Base-by-base conservation (phyloP, 2,329 filamentous ascomycete genomes). In the Claviceps fusiformis region DNA sequence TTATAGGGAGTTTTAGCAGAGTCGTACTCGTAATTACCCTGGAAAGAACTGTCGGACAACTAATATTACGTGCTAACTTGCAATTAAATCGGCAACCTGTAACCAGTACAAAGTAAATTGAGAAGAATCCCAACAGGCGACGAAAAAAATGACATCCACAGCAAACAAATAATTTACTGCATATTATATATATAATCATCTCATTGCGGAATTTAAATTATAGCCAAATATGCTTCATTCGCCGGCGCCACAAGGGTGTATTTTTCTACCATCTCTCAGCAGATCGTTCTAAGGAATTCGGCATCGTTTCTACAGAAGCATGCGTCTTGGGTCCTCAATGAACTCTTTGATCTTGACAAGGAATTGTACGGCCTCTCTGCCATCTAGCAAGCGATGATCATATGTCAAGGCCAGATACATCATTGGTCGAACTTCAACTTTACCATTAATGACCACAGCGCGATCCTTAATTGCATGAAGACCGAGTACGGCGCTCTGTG, bases 381-480 rank as follows among this genome's bases (percentile, higher is more conserved):
- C 93, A 70, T 97, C 93, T 29, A 98, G 78, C 52, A 98, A 82
- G 68, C 93, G 87, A 75, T 98, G 93, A 70, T 98, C 93, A 68
- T 98, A 98, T 15, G 93, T 98, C 57, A 98, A 79, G 46, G 93
- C 93, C 60, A 98, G 81, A 72, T 95, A 97, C 93, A 98, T 98
- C 90, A 98, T 97, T n/a, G 93, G 93, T 62, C 93, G 82, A 63
- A 95, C 88, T 71, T 96, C 91, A 56, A 97, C 78, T 76, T 96
- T 95, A 66, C 93, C 93, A 66, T 97, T 90, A 59, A 97, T 78
- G 31, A 81, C 92, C 53, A 96, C 83, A 3, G 92, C 84, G 65
- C 87, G 88, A 55, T 98, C 90, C 77, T 98, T 98, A 73, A 96
- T 96, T 50, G 92, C 90, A 70, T 98, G 92, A 27, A 96, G 83